Evolutionary conservation across 2,329 filamentous ascomycete genomes (phyloP), one percentile per base, ranked within the genome.

Genomic region (Colletotrichum phormii): DNA sequence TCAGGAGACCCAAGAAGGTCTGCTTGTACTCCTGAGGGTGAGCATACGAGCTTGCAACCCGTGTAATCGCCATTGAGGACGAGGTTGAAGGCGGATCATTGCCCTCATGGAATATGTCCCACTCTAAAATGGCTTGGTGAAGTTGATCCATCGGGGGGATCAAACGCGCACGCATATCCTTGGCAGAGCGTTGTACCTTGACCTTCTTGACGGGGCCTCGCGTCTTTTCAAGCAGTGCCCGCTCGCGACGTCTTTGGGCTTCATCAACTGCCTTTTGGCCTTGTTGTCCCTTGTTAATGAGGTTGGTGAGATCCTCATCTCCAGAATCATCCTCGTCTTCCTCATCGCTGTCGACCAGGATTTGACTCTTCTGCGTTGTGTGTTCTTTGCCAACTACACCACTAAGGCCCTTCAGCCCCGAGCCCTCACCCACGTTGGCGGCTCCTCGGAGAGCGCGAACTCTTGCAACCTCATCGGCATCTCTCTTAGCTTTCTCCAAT

Each of bases 81-180:
- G 92, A 91, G 18, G 90, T 90, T 64, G 90, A 92, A 0, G 97
- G 95, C 6, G 97, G 97, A 72, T 95, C 93, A 78, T 95, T 94
- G 33, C 95, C 95, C 58, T 91, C 86, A 78, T 98, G 94, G 81
- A 98, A 99, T 76, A 97, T 97, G 76, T 99, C 94, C 97, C 97
- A 99, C 68, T 93, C 90, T 3, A 99, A 89, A 63, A 99, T 95
- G 22, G 92, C 92, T 77, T 93, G 92, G 80, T 98, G 97, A 35
- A 99, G 84, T 18, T 90, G 88, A 49, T 95, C 93, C 83, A 99
- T 93, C 76, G 97, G 94, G 8, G 97, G 97, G 37, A 95, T 93
- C 72, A 99, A 87, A 74, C 97, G 93, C 75, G 97, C 96, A 77
- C 96, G 93, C 91, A 98, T 96, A 82, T 99, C 97, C 82, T 97